Evolutionary conservation across 2,329 filamentous ascomycete genomes (phyloP), one percentile per base, ranked within the genome.

Genomic region (Samsoniella hepiali): DNA sequence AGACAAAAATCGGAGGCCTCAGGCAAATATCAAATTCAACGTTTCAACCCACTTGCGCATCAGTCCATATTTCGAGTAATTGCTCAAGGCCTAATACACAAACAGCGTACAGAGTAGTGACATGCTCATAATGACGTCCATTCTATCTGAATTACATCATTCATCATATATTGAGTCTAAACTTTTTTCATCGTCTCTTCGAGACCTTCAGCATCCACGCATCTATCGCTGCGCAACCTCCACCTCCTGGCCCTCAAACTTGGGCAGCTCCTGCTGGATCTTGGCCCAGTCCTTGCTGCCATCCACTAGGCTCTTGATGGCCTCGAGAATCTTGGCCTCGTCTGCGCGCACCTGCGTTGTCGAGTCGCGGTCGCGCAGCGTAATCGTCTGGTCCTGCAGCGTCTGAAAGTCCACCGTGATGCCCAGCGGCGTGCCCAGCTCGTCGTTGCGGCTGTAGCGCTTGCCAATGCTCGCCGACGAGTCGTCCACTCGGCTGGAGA

Each of bases 361-460:
- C 49, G 89, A 90, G 79, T 98, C 95, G 67, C 93, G 88, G 75
- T 98, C 94, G 73, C 94, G 84, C 68, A 98, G 85, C 1, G 94
- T 98, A 73, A 96, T 86, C 8, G 90, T 90, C 73, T 86, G 86
- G 75, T 97, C 93, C 77, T 96, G 88, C 69, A 97, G 81, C 55
- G 91, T 96, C 82, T 98, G 91, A 84, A 97, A 98, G 77, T 98
- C 94, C 65, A 98, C 86, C 0, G 94, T 98, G 76, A 98, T 88
- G 73, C 93, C 94, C 68, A 97, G 88, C 8, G 94, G 92, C 51
- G 95, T 98, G 72, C 94, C 95, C 64, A 97, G 85, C 80, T 98
- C 94, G 76, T 98, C 94, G 75, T 97, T 97, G 71, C 95, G 88
- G 74, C 90, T 88, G 78, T 96, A 98, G 61, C 94, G 90, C 83